Evolutionary conservation across 1,284 basidiomycete species (phyloP).

Genomic region (Ceratobasidium sp.): DNA sequence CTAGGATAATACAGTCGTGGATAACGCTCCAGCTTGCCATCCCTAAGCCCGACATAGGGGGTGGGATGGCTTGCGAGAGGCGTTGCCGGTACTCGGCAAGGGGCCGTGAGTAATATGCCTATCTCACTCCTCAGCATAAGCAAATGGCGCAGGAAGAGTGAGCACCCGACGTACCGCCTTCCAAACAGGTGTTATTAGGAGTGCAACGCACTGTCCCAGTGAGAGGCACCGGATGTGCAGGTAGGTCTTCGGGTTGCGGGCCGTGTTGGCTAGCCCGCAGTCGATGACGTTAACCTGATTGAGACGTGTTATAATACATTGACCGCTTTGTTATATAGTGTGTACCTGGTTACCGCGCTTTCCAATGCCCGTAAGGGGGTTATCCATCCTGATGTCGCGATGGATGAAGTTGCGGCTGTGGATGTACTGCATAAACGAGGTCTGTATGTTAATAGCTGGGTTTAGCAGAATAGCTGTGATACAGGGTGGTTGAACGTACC

Average conservation of each 20-base stretch:
- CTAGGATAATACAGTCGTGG: no score
- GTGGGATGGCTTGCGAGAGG: no score
- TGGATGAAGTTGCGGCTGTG: conserved; percentile 10
- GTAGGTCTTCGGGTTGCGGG: conserved; percentile 99
- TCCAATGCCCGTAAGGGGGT: conserved; percentile 54
- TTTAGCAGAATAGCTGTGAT: no score
- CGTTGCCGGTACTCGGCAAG: no score
- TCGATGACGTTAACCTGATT: conserved; percentile 94
- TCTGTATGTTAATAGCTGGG: no score
- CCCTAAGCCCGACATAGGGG: no score
- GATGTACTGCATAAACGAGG: neutral
- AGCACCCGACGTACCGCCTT: conserved; percentile 67
- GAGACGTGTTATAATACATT: neutral
- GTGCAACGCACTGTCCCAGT: conserved; percentile 98
- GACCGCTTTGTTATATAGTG: conserved; percentile 75
- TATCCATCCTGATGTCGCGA: conserved; percentile 27
- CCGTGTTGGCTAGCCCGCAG: conserved; percentile 99
- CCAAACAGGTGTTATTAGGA: conserved; percentile 98
- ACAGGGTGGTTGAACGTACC: no score
- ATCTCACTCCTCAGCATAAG: neutral
- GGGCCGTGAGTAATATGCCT: no score
- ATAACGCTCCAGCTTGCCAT: no score
- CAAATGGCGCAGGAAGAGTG: neutral
- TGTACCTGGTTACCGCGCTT: conserved; percentile 91
- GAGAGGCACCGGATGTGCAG: conserved; percentile 92